phyloP scores from a whole-genome alignment of 2,329 filamentous ascomycete species.

The Ophiostoma tasmaniense region DNA sequence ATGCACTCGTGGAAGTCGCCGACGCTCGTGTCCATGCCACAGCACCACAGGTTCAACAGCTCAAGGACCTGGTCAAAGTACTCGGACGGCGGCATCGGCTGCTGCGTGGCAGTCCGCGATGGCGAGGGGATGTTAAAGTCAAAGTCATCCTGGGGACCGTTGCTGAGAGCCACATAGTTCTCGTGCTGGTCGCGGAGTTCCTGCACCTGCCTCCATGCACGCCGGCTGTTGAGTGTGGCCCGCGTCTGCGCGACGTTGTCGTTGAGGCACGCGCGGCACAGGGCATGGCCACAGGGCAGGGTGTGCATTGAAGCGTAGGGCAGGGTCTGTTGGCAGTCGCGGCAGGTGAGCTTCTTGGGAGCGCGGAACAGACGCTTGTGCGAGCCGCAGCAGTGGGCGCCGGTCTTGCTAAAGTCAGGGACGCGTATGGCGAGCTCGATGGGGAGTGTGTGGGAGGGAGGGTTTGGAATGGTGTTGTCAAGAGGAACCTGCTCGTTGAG shows the following conservation, averaged over 20 bases:
- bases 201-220: neutral
- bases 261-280: conserved; percentile 17
- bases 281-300: conserved; percentile 17
- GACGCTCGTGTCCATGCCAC: conserved; percentile 7
- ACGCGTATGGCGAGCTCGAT: neutral
- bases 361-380: neutral
- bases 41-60: conserved; percentile 12
- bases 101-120: neutral
- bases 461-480: neutral
- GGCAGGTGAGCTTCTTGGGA: neutral
- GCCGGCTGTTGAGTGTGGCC: neutral
- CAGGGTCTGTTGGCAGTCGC: conserved; percentile 3
- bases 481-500: neutral
- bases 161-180: neutral
- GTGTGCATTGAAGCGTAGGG: neutral
- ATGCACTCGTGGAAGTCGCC: conserved; percentile 9
- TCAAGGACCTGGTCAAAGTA: neutral
- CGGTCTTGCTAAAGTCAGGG: neutral
- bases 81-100: neutral
- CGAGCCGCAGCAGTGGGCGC: neutral
- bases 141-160: neutral
- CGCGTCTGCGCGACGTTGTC: neutral
- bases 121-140: neutral
- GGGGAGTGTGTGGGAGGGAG: neutral
- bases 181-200: neutral